Base-by-base conservation (phyloP, 2,329 filamentous ascomycete species). In the Coniochaeta hoffmannii region DNA sequence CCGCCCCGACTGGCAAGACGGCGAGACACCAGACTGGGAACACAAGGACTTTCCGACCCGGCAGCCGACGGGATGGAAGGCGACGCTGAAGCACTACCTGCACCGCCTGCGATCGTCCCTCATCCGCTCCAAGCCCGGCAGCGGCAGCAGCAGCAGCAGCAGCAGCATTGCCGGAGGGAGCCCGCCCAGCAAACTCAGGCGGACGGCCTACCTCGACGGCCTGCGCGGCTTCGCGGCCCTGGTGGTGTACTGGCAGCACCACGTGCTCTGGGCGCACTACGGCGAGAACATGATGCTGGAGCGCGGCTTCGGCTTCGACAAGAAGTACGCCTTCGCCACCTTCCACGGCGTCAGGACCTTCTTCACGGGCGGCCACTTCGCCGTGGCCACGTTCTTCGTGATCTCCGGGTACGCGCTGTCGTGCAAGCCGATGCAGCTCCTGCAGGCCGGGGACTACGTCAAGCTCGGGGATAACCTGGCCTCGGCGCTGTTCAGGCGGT, bases 181-280 rank as follows among this genome's bases (percentile, higher is more conserved):
- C 2, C 36, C 54, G 5, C 44, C 61, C 9, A 61, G 62, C n/a
- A 59, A 59, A 22, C 67, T 76, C 14, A 71, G 78, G 7, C 70
- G 72, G 17, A 85, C 82, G 5, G 80, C 82, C n/a, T 85, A 81
- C 60, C 73, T 85, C 19, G 85, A 88, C 61, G 85, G 85, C 14
- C 70, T 88, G 14, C 73, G 86, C 63, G 85, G 86, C 3, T 86
- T 88, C 58, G 84, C 85, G 4, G 83, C 85, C 2, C 74, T 88
- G 30, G 65, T 87, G 28, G 85, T 88, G 14, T 88, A 87, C 66
- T 73, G 78, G 60, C 80, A 85, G 54, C 82, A 86, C 65, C 76
- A 86, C 64, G 68, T 79, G 60, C 66, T 82, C 5, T 85, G 81
- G 81, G 76, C 74, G 46, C 84, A 83, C 66, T 71, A 65, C 28